Evolutionary conservation across 2,329 filamentous ascomycete genomes (phyloP), one percentile per base, ranked within the genome.

Genomic region (Fusarium palustre): DNA sequence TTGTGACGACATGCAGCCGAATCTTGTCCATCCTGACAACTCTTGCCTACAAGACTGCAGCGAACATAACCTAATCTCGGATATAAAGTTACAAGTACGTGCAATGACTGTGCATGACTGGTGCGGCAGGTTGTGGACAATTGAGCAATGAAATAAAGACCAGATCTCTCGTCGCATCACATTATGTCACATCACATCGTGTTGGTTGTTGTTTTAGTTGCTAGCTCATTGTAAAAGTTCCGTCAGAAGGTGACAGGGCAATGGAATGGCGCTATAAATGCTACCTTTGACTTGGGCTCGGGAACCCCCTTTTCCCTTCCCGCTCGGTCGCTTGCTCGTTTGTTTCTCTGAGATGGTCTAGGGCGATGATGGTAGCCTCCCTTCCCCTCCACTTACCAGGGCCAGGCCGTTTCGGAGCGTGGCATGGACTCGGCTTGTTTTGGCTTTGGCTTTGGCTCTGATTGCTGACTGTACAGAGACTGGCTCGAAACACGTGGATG

Each of bases 401-500:
- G 49, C 57, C 54, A 64, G 63, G 64, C 38, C 61, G 63, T 61
- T 48, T 50, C 48, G 48, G 48, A 50, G 48, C 25, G n/a, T 50
- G 48, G 48, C 48, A 50, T 50, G 33, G 24, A 25, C 33, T 50
- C 48, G 48, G 48, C 48, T 50, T 50, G 48, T 39, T 50, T 50
- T 50, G 18, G 47, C 15, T 39, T 49, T 36, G 31, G 16, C 18
- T 49, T 36, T 50, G 22, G 18, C 13, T 50, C 25, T 50, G 46
- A 31, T 34, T 68, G 59, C 64, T 73, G 58, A 68, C 52, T 42
- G 39, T 59, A 34, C 33, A 73, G 65, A 61, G 47, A 63, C 50
- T 65, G 54, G 52, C 47, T 56, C 52, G 62, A 74, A 74, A 75
- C 73, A 75, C 73, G 73, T 75, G 73, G 73, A 64, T 56, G 55